Base-by-base conservation (phyloP, 306 rosid species). In the Cicer judaicum region DNA sequence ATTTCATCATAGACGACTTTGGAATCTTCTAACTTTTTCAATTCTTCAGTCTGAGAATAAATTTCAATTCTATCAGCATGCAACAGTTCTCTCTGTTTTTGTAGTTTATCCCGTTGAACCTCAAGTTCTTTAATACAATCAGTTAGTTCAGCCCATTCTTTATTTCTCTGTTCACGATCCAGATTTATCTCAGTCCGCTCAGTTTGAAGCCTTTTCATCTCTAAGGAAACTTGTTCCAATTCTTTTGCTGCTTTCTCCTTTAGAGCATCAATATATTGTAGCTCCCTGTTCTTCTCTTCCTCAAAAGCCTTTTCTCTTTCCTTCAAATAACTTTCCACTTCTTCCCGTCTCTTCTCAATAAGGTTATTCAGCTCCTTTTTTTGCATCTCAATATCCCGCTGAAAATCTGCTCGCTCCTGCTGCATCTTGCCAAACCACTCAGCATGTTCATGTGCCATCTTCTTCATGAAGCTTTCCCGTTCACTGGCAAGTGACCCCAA, bases 361-460 rank as follows among this genome's bases (percentile, higher is more conserved):
- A 96, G 88, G 84, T 83, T 90, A 86, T 89, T 89, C 72, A 92
- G 55, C 49, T 95, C 98, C 72, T 71, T 82, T 86, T 82, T 85
- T 77, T 89, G 95, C 78, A 80, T 82, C 83, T 95, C 98, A 74
- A 87, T 85, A 52, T 95, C 99, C 81, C 68, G 77, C 78, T 92
- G 72, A 81, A 95, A 84, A 83, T 90, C 96, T 36, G 86, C 88
- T 13, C 88, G 91, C 79, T 95, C 99, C 83, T 92, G 89, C 87
- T 90, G 89, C 91, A 95, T 90, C 88, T 87, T 90, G 85, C 81
- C 78, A 82, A 85, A 87, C 95, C 94, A 92, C 64, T 95, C 97
- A 70, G 96, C 81, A 67, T 91, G 95, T 63, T 95, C 99, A 63
- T 43, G 54, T 24, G 85, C 86, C 97, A 92, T 92, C 85, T 87